Percentiles rank a stretch among this genome's conserved stretches.
These are phyloP conservation scores for Naganishia antarctica DNA, from an alignment of 768 basidiomycete species.

Conservation along the genomic window DNA sequence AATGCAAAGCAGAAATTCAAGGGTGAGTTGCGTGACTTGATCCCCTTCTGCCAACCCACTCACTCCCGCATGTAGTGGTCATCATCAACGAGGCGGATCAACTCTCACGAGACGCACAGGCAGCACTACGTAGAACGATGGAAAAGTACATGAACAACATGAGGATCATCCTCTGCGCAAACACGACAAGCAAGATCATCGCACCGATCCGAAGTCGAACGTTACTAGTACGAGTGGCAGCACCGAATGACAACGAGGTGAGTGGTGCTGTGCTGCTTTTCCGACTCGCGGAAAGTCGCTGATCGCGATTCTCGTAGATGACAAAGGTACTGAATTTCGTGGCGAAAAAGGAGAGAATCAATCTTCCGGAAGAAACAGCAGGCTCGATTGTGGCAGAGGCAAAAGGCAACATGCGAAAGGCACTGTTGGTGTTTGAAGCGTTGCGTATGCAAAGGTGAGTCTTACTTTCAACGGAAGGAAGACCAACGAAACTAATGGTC, in stretches of 20 bases:
- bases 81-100: constrained; percentile 97
- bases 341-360: constrained; percentile 70
- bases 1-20: constrained; percentile 95
- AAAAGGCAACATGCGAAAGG: constrained; percentile 87
- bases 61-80: constrained; percentile 61
- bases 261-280: constrained; percentile 27
- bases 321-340: constrained; percentile 69
- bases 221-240: constrained; percentile 85
- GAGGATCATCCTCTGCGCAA: constrained; percentile 92
- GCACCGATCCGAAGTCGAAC: constrained; percentile 95
- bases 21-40: constrained; percentile 55
- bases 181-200: constrained; percentile 89
- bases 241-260: constrained; percentile 74
- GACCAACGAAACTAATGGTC: background rate
- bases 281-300: constrained; percentile 1
- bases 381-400: constrained; percentile 74
- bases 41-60: background rate
- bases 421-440: constrained; percentile 87
- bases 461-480: background rate
- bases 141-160: constrained; percentile 99
- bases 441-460: constrained; percentile 92
- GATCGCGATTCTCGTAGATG: constrained; percentile 58
- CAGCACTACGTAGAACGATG: constrained; percentile 94
- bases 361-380: constrained; percentile 71
- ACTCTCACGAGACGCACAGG: constrained; percentile 90